phyloP scores from a whole-genome alignment of 225 moss, liverwort and hornwort species.

The Marchantia paleacea region DNA sequence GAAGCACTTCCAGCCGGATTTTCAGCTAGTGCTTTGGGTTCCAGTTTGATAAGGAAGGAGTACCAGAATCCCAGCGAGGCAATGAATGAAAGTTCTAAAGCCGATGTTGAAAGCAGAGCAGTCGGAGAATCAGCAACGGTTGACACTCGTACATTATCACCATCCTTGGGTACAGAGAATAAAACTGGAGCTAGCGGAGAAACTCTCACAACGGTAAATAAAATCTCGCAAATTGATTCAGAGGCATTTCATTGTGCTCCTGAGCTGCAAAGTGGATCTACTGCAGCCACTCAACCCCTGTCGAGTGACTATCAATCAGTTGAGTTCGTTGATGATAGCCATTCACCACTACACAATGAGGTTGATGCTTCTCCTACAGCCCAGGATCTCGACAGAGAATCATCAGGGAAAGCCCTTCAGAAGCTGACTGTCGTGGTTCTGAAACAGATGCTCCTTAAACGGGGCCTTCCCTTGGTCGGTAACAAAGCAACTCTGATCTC shows the following conservation, averaged over 20 bases:
- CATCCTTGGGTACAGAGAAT: not conserved
- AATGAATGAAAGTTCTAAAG: not conserved
- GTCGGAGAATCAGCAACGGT: not conserved
- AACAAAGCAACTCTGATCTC: conserved; percentile 24
- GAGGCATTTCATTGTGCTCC: not conserved
- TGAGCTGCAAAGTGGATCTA: not conserved
- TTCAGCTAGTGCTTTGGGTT: conserved; percentile 21
- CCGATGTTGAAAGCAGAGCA: not conserved
- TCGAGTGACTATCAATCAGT: not conserved
- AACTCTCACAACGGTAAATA: not conserved
- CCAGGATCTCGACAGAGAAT: not conserved
- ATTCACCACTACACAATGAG: not conserved
- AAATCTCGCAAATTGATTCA: not conserved
- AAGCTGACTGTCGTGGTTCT: conserved; percentile 27
- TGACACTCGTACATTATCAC: not conserved
- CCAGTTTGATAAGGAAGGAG: conserved; percentile 26
- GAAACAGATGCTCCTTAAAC: conserved; percentile 28
- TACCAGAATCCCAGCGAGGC: not conserved
- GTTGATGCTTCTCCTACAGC: not conserved
- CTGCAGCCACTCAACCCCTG: not conserved
- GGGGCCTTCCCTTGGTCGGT: conserved; percentile 24
- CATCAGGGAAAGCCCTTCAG: not conserved
- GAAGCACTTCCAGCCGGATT: conserved; percentile 38
- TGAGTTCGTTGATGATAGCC: not conserved
- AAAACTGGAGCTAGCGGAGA: not conserved